A percentile compares a stretch with the other conserved stretches of the same genome.
phyloP scores from a whole-genome alignment of 2,329 filamentous ascomycete species.

The Colletotrichum paranaense region DNA sequence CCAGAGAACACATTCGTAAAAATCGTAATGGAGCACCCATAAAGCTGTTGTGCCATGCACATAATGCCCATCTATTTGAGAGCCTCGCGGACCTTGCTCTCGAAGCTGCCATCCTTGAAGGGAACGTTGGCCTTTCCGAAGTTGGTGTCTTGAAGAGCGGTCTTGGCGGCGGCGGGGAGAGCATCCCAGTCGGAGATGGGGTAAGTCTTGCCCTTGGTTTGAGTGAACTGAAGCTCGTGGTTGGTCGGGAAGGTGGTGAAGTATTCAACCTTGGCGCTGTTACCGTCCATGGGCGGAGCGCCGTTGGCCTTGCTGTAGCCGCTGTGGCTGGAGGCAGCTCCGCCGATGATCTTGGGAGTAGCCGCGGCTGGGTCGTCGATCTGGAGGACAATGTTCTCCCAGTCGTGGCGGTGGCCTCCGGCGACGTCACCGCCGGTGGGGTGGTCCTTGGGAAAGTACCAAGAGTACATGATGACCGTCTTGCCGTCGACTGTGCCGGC shows the following conservation, averaged over 20 bases:
- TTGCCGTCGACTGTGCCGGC: slow-evolving; percentile 42
- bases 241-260: slow-evolving; percentile 45
- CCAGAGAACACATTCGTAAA: not conserved
- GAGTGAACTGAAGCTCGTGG: slow-evolving; percentile 50
- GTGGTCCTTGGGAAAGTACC: slow-evolving; percentile 59
- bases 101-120: slow-evolving; percentile 47
- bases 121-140: slow-evolving; percentile 55
- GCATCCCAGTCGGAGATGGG: slow-evolving; percentile 56
- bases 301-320: slow-evolving; percentile 42
- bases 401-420: slow-evolving; percentile 53
- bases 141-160: slow-evolving; percentile 49
- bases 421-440: slow-evolving; percentile 45
- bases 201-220: slow-evolving; percentile 49
- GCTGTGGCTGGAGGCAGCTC: slow-evolving; percentile 51
- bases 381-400: slow-evolving; percentile 50
- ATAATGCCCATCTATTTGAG: not conserved
- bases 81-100: slow-evolving; percentile 6
- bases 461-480: slow-evolving; percentile 53
- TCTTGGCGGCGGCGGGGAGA: slow-evolving; percentile 47
- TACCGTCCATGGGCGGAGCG: slow-evolving; percentile 37
- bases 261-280: slow-evolving; percentile 46
- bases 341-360: slow-evolving; percentile 46
- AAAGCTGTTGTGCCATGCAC: not conserved
- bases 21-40: not conserved
- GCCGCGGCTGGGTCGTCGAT: slow-evolving; percentile 41